Evolutionary conservation across 805 yeast species (phyloP).

Genomic region (Scheffersomyces coipomensis): DNA sequence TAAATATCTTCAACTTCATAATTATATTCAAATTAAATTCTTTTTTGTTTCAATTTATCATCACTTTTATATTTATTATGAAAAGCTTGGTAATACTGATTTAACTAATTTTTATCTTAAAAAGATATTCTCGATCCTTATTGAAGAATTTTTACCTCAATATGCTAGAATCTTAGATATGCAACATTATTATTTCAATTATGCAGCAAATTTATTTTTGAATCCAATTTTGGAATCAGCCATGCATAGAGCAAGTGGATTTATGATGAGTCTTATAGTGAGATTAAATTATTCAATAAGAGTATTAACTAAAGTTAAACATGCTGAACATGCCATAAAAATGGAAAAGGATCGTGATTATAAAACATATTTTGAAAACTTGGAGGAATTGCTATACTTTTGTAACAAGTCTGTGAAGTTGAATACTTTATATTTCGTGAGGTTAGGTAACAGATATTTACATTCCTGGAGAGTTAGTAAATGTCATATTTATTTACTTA

Average conservation of each 20-base stretch:
- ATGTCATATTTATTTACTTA: conserved; percentile 27
- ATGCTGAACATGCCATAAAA: conserved; percentile 16
- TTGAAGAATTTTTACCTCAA: conserved; percentile 29
- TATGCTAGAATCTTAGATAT: conserved; percentile 28
- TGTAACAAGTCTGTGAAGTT: conserved; percentile 22
- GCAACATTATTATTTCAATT: conserved; percentile 26
- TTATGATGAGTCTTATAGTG: conserved; percentile 25
- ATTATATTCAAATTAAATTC: conserved; percentile 11
- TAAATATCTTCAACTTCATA: neutral
- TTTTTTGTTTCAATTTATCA: conserved; percentile 37
- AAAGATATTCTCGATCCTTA: conserved; percentile 25
- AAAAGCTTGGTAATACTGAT: conserved; percentile 19
- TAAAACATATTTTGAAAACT: conserved; percentile 10
- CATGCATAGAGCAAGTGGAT: conserved; percentile 28
- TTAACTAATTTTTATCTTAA: conserved; percentile 37
- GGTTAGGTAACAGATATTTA: conserved; percentile 33
- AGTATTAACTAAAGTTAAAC: conserved; percentile 12
- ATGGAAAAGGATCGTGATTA: conserved; percentile 12
- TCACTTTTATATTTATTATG: conserved; percentile 40
- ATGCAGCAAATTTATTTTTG: conserved; percentile 24
- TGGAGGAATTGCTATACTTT: conserved; percentile 16
- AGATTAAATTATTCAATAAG: conserved; percentile 25
- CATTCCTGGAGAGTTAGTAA: conserved; percentile 41
- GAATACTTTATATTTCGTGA: conserved; percentile 29
- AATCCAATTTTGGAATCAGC: conserved; percentile 33